A percentile compares a stretch with the other conserved stretches of the same genome.
Evolutionary conservation across 768 basidiomycete genomes (phyloP).

Genomic region (Dacryopinax primogenitus): DNA sequence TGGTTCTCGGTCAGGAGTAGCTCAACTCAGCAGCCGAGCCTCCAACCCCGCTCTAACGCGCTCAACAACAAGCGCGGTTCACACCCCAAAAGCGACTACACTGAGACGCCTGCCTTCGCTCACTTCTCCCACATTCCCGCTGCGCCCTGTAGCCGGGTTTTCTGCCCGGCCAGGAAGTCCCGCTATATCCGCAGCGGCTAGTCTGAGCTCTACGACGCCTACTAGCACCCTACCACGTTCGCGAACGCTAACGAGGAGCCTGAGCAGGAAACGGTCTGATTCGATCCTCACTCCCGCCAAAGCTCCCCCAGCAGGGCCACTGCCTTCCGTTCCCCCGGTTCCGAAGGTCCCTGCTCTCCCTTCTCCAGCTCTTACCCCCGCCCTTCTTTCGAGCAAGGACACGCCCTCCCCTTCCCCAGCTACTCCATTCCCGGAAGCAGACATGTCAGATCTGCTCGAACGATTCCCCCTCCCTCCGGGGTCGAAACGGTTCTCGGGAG

Average conservation of each 20-base stretch:
- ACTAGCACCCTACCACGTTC: background rate
- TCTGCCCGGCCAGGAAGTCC: too few relatives aligned
- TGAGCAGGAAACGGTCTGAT: background rate
- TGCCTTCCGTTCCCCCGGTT: background rate
- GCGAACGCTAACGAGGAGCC: background rate
- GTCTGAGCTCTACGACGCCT: background rate
- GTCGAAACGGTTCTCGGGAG: background rate
- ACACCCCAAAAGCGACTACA: background rate
- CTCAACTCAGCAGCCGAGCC: background rate
- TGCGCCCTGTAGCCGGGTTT: too few relatives aligned
- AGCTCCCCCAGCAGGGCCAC: background rate
- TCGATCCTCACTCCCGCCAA: background rate
- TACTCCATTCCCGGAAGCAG: background rate
- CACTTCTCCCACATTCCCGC: background rate
- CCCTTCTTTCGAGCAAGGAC: background rate
- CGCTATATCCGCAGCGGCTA: background rate
- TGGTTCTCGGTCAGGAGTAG: background rate
- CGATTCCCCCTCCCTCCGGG: constrained; percentile 3
- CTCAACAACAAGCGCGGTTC: background rate
- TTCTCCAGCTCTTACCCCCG: background rate
- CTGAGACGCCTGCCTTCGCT: background rate
- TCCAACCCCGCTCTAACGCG: background rate
- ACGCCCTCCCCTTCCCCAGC: background rate
- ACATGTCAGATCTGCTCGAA: background rate
- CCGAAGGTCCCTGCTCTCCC: background rate